Base-by-base conservation (phyloP, 768 basidiomycete genomes). In the Podaxis mareebaensis region DNA sequence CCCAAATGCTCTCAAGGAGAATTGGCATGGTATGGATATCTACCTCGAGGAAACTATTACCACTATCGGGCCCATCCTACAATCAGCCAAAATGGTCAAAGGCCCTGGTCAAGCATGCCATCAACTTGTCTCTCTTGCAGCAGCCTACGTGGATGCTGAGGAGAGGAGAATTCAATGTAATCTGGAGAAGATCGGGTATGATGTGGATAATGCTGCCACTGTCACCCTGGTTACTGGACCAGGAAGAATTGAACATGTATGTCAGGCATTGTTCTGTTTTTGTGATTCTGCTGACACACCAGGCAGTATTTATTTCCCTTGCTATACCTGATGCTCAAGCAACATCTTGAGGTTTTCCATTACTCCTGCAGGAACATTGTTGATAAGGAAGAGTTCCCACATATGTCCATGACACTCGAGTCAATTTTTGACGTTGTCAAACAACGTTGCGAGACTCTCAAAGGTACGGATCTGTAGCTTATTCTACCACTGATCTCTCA, bases 231-330 rank as follows among this genome's bases (percentile, higher is more conserved):
- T 77, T 5, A 77, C 76, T 0, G 76, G 77, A 3, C 70, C 68
- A 49, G 76, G 77, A 15, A 67, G 76, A 44, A 76, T 77, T 52
- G 75, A 77, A 65, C 67, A 74, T 52, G 77, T 78, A 54, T 64
- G 76, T 66, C 17, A 10, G 22, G 42, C 33, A 17, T 33, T 46
- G 11, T n/a, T 13, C 12, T 22, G 13, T 13, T 12, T 22, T 11
- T 10, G 15, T 24, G 24, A 1, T 13, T 20, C 4, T 48, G 48
- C 54, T 15, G 20, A 24, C 12, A 46, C 39, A 24, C 13, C 20
- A 20, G 2, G n/a, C 26, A 72, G 71, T 68, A 66, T 60, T 55
- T 69, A 20, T 63, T 67, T 12, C 71, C 71, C 3, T 26, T 72
- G 11, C 55, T 72, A 0, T 69, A 64, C 42, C 66, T 72, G 3